phyloP scores from a whole-genome alignment of 1,284 basidiomycete species.

The Ceratobasidium sp. region DNA sequence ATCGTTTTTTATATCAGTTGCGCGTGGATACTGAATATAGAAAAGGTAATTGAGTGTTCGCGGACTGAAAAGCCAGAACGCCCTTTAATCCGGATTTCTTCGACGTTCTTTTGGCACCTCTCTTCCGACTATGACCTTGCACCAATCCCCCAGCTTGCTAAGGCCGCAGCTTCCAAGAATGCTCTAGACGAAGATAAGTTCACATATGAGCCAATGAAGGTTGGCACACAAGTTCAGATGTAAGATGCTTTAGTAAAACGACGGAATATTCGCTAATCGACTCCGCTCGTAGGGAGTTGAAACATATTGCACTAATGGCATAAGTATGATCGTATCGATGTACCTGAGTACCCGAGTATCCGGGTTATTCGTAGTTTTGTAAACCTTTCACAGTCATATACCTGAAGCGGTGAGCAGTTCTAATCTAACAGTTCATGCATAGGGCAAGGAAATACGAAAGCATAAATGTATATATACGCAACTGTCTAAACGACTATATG shows the following conservation, averaged over 20 bases:
- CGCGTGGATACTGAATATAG: conserved; percentile 1
- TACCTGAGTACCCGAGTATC: too few relatives aligned
- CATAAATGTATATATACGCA: too few relatives aligned
- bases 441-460: too few relatives aligned
- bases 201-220: conserved; percentile 81
- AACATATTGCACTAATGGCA: conserved; percentile 83
- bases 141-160: conserved; percentile 70
- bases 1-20: too few relatives aligned
- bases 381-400: too few relatives aligned
- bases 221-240: conserved; percentile 87
- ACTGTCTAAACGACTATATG: too few relatives aligned
- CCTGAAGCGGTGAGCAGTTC: too few relatives aligned
- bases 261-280: conserved; percentile 45
- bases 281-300: conserved; percentile 73
- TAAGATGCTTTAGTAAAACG: conserved; percentile 59
- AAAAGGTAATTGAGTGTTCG: conserved; percentile 75
- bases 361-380: too few relatives aligned
- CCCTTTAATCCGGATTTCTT: conserved; percentile 91
- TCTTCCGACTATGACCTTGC: conserved; percentile 83
- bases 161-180: conserved; percentile 61
- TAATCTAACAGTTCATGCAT: too few relatives aligned
- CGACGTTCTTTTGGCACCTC: conserved; percentile 94
- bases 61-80: conserved; percentile 72
- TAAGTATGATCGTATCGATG: too few relatives aligned
- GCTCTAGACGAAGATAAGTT: conserved; percentile 62